Evolutionary conservation across 306 rosid species (phyloP).

Genomic region (Delonix regia): DNA sequence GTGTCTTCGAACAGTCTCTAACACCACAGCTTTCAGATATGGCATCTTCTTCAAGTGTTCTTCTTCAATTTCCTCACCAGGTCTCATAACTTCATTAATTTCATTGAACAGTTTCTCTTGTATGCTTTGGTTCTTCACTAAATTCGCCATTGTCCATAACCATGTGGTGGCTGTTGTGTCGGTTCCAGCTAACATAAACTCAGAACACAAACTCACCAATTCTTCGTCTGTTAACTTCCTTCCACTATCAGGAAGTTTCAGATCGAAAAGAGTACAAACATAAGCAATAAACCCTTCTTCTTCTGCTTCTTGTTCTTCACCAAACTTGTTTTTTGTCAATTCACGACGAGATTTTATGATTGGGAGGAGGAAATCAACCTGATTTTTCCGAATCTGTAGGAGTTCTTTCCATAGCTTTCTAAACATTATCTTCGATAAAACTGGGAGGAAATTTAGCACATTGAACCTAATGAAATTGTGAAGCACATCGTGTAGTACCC

Average conservation of each 20-base stretch:
- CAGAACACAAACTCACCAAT: slow-evolving; percentile 53
- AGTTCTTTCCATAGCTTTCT: slow-evolving; percentile 47
- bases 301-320: neutral
- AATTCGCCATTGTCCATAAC: slow-evolving; percentile 58
- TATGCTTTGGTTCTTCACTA: slow-evolving; percentile 50
- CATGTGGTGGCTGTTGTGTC: slow-evolving; percentile 55
- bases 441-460: slow-evolving; percentile 49
- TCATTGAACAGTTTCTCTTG: slow-evolving; percentile 54
- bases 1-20: slow-evolving; percentile 55
- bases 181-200: slow-evolving; percentile 56
- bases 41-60: slow-evolving; percentile 53
- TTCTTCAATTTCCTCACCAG: slow-evolving; percentile 51
- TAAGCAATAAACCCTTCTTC: slow-evolving; percentile 36
- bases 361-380: slow-evolving; percentile 41
- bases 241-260: slow-evolving; percentile 38
- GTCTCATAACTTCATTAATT: slow-evolving; percentile 38
- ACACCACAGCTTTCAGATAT: slow-evolving; percentile 52
- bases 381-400: slow-evolving; percentile 40
- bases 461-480: slow-evolving; percentile 48
- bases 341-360: slow-evolving; percentile 50
- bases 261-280: slow-evolving; percentile 54
- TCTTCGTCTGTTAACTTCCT: slow-evolving; percentile 41
- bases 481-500: slow-evolving; percentile 30
- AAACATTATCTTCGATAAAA: slow-evolving; percentile 47
- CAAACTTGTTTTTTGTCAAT: slow-evolving; percentile 7